phyloP scores from a whole-genome alignment of 2,329 filamentous ascomycete species.

The Madurella mycetomatis region DNA sequence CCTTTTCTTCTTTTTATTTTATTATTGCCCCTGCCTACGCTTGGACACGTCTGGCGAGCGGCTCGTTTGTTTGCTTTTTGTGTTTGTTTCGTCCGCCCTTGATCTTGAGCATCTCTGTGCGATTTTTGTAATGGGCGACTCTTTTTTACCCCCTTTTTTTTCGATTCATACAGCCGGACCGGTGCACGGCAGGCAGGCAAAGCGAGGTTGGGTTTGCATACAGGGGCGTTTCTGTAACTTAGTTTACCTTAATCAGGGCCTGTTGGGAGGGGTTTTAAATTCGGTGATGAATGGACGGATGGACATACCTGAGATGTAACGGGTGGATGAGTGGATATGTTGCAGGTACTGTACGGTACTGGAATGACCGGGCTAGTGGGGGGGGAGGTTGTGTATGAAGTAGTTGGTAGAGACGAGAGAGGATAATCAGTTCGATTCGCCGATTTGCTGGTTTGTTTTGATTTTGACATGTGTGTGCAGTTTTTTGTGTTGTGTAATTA shows the following conservation, averaged over 20 bases:
- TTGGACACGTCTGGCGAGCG: neutral
- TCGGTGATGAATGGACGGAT: neutral
- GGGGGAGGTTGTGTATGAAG: no score
- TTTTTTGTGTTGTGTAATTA: no score
- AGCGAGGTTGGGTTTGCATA: constrained; percentile 2
- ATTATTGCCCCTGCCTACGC: no score
- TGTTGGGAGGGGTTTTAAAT: neutral
- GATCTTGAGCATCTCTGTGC: neutral
- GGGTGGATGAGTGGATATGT: no score
- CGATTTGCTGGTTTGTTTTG: no score
- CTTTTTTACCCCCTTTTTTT: neutral
- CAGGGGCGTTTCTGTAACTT: constrained; percentile 2
- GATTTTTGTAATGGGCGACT: neutral
- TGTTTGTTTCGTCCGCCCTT: neutral
- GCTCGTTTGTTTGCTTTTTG: neutral
- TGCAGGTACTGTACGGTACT: no score
- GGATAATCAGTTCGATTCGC: no score
- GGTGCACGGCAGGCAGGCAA: neutral
- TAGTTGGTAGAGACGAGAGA: no score
- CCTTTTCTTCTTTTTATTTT: neutral
- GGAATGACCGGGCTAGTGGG: no score
- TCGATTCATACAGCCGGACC: constrained; percentile 1
- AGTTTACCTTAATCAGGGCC: neutral
- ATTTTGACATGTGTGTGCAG: no score
- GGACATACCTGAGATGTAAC: neutral